Conservation (phyloP, 164 flowering plant genomes). For the Cinnamomum chago region DNA sequence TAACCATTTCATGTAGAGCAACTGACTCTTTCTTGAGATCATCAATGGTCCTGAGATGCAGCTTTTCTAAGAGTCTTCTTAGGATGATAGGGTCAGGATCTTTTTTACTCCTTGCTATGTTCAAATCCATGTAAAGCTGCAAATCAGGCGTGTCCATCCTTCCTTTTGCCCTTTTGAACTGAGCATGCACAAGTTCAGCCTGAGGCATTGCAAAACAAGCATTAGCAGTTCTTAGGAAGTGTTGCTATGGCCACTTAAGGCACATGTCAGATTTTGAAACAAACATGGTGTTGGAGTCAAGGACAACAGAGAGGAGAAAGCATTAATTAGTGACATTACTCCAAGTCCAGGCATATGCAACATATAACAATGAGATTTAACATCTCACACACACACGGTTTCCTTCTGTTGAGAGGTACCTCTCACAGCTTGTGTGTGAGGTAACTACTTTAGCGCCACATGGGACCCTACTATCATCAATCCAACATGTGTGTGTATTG, state of each 20-base stretch:
- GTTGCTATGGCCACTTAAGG: background rate
- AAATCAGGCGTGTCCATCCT: slow-evolving; percentile 49
- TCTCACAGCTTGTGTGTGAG: too few species aligned
- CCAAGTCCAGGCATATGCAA: too few species aligned
- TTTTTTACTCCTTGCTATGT: slow-evolving; percentile 40
- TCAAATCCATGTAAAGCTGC: slow-evolving; percentile 56
- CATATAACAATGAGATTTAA: too few species aligned
- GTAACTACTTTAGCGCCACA: too few species aligned
- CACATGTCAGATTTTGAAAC: background rate
- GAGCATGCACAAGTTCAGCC: slow-evolving; percentile 82
- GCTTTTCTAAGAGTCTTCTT: slow-evolving; percentile 68
- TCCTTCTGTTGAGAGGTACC: too few species aligned
- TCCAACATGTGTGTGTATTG: too few species aligned
- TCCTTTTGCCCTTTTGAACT: slow-evolving; percentile 72
- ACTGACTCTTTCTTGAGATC: slow-evolving; percentile 76
- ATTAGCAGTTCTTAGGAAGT: background rate
- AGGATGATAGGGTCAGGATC: slow-evolving; percentile 50
- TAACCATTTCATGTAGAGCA: slow-evolving; percentile 66
- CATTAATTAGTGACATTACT: too few species aligned
- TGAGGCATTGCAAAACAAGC: slow-evolving; percentile 21
- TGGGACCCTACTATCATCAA: too few species aligned
- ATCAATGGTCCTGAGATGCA: slow-evolving; percentile 55
- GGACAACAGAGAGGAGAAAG: background rate
- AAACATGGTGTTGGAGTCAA: background rate
- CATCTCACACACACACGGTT: too few species aligned